Percentiles rank a stretch among this genome's conserved stretches.
Evolutionary conservation across 2,329 filamentous ascomycete species (phyloP).

Genomic region (Hymenotorrendiella dingleyae): DNA sequence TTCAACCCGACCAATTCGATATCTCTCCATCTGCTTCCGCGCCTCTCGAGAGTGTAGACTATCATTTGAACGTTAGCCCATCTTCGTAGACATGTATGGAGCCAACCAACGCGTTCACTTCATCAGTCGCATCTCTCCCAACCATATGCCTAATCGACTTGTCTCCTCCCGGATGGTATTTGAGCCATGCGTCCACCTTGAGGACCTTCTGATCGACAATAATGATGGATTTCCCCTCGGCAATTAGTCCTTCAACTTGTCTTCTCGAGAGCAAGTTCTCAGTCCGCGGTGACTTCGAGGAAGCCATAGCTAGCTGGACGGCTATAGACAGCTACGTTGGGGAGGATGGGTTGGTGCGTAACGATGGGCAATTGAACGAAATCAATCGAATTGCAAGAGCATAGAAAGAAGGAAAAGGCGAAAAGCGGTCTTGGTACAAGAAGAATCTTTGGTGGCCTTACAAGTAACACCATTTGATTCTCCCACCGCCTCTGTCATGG

Average conservation of each 20-base stretch:
- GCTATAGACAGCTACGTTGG: too few species aligned
- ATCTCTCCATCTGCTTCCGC: slow-evolving; percentile 67
- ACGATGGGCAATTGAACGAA: slow-evolving; percentile 5
- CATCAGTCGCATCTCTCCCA: slow-evolving; percentile 87
- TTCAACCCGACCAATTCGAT: slow-evolving; percentile 76
- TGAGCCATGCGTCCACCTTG: slow-evolving; percentile 82
- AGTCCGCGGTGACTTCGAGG: slow-evolving; percentile 8
- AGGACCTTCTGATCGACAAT: slow-evolving; percentile 77
- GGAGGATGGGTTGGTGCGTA: too few species aligned
- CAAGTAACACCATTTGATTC: too few species aligned
- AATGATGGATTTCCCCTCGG: slow-evolving; percentile 71
- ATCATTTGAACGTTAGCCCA: slow-evolving; percentile 7
- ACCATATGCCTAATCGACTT: slow-evolving; percentile 92
- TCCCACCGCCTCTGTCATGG: too few species aligned
- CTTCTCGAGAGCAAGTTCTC: slow-evolving; percentile 47
- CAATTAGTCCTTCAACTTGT: slow-evolving; percentile 76
- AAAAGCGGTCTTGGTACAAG: too few species aligned
- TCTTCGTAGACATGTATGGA: neutral
- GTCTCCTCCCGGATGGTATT: slow-evolving; percentile 86
- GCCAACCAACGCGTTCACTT: slow-evolving; percentile 73
- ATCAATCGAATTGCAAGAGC: too few species aligned
- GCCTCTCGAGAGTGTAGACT: slow-evolving; percentile 81
- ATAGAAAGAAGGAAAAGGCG: too few species aligned
- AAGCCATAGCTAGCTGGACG: too few species aligned
- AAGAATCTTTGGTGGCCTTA: too few species aligned